Evolutionary conservation across 306 rosid genomes (phyloP), one percentile per base, ranked within the genome.

Genomic region (Corylus americana): DNA sequence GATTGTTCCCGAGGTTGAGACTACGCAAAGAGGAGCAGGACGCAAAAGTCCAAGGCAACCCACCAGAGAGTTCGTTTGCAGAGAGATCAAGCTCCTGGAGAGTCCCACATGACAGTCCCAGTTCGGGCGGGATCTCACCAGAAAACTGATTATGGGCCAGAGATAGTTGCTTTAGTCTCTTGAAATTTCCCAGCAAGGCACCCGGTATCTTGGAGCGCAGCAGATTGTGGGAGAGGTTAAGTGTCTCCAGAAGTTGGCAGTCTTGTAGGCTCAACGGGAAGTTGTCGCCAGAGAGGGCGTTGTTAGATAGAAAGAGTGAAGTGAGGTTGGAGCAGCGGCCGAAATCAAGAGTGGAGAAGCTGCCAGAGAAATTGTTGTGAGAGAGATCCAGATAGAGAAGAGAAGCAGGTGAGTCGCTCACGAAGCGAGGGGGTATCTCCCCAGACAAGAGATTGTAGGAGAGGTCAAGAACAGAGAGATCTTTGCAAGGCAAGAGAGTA

Each of bases 71-170:
- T 17, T 67, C 61, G 74, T 89, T 92, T 64, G 45, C 77, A 20
- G 93, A 88, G 11, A 92, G 74, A 85, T 92, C 97, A 53, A 92
- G 88, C 54, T 84, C 88, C 42, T 70, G 58, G 1, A 92, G 87
- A 69, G 80, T 81, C 48, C 73, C 74, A 70, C 92, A 90, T 50
- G 80, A 78, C n/a, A 51, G 75, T 63, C 87, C 92, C 48, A 90
- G 76, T 13, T 88, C 89, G 1, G 70, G 16, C 7, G 97, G 89
- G 13, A 92, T 89, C 63, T 74, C 80, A 3, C 94, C 97, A n/a
- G 22, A 62, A 27, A 92, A 89, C 2, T 64, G 11, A 72, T 88
- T 92, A 35, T 76, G 85, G 62, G 81, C 82, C 48, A 92, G 58
- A 79, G 73, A 81, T 45, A 92, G 82, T 10, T 70, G 81, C 86